Percentiles rank a stretch among this genome's conserved stretches.
Conservation (phyloP, 2,329 filamentous ascomycete species). For the Cercospora sojina region DNA sequence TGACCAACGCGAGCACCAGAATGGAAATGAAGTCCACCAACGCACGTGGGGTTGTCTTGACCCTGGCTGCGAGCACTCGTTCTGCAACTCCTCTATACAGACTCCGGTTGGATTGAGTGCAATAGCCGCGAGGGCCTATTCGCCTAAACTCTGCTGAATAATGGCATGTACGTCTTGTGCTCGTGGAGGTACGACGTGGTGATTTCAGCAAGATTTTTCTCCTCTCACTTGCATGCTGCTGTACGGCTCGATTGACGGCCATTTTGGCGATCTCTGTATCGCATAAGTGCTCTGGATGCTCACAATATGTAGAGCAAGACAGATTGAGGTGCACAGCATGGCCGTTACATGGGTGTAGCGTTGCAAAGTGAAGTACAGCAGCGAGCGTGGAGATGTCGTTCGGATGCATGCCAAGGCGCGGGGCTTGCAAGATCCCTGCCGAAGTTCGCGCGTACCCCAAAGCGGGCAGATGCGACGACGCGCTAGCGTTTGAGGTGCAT, state of each 20-base stretch:
- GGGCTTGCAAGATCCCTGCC: neutral
- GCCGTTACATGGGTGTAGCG: neutral
- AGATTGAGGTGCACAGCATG: neutral
- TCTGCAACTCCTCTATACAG: no score
- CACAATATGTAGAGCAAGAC: neutral
- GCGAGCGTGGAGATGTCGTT: neutral
- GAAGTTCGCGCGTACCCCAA: neutral
- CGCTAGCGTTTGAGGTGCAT: constrained; percentile 3
- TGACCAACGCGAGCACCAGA: no score
- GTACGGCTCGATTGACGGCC: neutral
- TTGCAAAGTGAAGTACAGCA: neutral
- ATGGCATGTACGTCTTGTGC: neutral
- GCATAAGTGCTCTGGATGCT: neutral
- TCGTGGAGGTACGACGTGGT: no score
- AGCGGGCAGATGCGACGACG: constrained; percentile 1
- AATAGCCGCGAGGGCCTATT: no score
- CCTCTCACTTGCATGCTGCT: neutral
- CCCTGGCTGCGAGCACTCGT: no score
- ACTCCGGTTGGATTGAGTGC: no score
- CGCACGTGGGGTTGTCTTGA: no score
- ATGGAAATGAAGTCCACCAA: no score
- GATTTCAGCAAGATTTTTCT: neutral
- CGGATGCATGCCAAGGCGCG: neutral
- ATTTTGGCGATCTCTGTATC: neutral
- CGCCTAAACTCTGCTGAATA: no score